A percentile compares a stretch with the other conserved stretches of the same genome.
phyloP scores from a whole-genome alignment of 768 basidiomycete species.

The Mycena leptocephala region DNA sequence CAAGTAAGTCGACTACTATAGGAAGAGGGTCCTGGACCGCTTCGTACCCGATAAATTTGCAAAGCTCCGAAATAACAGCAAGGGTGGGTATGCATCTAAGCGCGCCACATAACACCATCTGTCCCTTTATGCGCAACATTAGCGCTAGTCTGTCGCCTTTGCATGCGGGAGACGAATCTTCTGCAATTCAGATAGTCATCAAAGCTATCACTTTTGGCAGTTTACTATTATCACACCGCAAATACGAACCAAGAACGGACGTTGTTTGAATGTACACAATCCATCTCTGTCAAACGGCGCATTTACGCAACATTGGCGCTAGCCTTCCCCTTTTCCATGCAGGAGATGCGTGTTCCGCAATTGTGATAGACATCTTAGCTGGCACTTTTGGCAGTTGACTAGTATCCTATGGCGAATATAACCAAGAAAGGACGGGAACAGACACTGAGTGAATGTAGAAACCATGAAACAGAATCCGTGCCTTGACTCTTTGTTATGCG shows the following conservation, averaged over 20 bases:
- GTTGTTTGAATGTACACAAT: no score
- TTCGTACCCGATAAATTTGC: background rate
- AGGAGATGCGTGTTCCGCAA: background rate
- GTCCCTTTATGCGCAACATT: no score
- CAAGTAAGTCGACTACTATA: no score
- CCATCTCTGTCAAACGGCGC: no score
- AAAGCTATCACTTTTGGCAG: background rate
- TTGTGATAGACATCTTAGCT: background rate
- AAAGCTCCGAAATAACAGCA: background rate
- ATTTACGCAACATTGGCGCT: background rate
- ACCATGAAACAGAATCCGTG: background rate
- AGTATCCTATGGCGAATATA: background rate
- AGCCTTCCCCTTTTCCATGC: no score
- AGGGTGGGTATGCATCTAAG: background rate
- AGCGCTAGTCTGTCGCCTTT: no score
- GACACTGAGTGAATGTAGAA: background rate
- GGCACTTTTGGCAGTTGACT: background rate
- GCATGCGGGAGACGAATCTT: background rate
- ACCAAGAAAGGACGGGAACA: background rate
- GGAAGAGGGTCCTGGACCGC: no score
- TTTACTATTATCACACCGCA: background rate
- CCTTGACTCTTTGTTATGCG: background rate
- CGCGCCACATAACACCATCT: background rate
- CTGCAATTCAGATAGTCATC: background rate
- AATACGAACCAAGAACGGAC: no score